Evolutionary conservation across 2,329 filamentous ascomycete species (phyloP).

Genomic region (Sclerotinia sclerotiorum): DNA sequence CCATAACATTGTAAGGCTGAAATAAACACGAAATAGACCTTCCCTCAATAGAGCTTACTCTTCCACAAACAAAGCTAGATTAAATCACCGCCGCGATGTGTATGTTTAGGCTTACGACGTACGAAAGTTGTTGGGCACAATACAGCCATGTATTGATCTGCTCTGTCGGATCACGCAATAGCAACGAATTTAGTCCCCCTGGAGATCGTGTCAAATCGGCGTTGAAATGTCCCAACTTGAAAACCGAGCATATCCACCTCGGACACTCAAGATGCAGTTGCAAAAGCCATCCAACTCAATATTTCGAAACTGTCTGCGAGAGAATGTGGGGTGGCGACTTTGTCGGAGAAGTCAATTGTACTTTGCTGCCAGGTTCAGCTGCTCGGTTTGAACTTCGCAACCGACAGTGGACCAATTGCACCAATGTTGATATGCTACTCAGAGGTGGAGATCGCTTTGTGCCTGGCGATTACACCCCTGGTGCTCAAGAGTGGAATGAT

Average conservation of each 20-base stretch:
- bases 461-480: not conserved
- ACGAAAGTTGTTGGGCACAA: constrained; percentile 12
- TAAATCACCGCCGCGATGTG: constrained; percentile 1
- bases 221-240: constrained; percentile 9
- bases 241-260: constrained; percentile 14
- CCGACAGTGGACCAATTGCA: constrained; percentile 18
- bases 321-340: constrained; percentile 20
- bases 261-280: constrained; percentile 5
- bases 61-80: not conserved
- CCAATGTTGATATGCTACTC: not conserved
- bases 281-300: not conserved
- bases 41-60: not conserved
- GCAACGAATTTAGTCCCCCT: not conserved
- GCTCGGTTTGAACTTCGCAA: constrained; percentile 7
- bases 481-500: constrained; percentile 6
- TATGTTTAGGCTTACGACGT: constrained; percentile 1
- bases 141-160: constrained; percentile 16
- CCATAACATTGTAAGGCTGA: not conserved
- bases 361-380: not conserved
- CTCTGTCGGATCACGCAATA: not conserved
- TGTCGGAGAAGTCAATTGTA: constrained; percentile 2
- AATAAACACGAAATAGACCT: constrained; percentile 1
- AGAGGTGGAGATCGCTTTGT: not conserved
- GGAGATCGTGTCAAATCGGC: not conserved
- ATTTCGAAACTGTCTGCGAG: not conserved